Evolutionary conservation across 139 green algal species (phyloP).

Genomic region (Spirogloea muscicola): DNA sequence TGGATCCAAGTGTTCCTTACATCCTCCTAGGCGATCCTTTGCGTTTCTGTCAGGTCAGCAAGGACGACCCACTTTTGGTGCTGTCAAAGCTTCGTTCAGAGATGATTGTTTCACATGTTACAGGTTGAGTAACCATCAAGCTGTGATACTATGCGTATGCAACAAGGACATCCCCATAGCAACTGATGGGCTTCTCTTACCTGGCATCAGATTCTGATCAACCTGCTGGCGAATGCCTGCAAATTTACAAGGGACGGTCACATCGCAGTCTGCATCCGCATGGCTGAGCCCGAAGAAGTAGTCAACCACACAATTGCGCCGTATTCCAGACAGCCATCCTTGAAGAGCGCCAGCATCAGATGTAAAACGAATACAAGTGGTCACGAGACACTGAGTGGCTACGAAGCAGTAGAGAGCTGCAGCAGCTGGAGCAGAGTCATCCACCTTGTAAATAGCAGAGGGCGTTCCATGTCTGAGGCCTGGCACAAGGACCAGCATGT

Average conservation of each 20-base stretch:
- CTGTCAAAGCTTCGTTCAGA: too few species aligned
- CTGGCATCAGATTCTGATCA: slow-evolving; percentile 34
- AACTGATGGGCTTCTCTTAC: too few species aligned
- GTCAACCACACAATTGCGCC: too few species aligned
- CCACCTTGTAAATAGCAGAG: background rate
- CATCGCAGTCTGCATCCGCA: slow-evolving; percentile 25
- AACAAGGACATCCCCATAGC: too few species aligned
- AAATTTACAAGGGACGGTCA: slow-evolving; percentile 20
- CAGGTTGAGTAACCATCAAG: too few species aligned
- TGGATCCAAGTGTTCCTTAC: slow-evolving; percentile 1
- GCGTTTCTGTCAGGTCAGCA: slow-evolving; percentile 13
- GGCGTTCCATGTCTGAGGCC: background rate
- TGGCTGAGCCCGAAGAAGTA: too few species aligned
- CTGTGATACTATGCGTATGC: too few species aligned
- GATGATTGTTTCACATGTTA: too few species aligned
- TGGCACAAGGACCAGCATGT: too few species aligned
- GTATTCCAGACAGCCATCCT: too few species aligned
- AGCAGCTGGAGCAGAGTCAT: slow-evolving; percentile 4
- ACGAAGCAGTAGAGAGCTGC: slow-evolving; percentile 16
- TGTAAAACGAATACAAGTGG: too few species aligned
- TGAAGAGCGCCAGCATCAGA: too few species aligned
- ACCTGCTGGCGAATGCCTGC: slow-evolving; percentile 21
- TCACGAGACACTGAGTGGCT: slow-evolving; percentile 17
- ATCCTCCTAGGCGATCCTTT: slow-evolving; percentile 9
- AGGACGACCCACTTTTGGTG: background rate